Evolutionary conservation across 176 grass and related monocot genomes (phyloP), one percentile per base, ranked within the genome.

Genomic region (Hsuehochloa calcarea): DNA sequence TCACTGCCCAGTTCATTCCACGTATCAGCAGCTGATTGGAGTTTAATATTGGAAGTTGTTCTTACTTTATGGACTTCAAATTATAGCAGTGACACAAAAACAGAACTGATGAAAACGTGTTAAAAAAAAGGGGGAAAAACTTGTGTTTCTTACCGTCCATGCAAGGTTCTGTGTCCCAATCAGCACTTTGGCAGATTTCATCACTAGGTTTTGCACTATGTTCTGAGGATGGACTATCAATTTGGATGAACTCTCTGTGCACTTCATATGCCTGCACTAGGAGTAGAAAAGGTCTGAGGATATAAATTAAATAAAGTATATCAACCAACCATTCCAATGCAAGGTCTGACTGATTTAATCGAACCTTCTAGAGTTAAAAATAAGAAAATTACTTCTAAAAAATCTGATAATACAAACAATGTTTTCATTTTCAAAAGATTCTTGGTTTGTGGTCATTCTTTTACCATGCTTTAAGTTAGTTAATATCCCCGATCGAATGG

Each of bases 231-330:
- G 70, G 68, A 38, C 79, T 22, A 64, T 84, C 84, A 40, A 65
- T 77, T 70, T 85, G 68, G 23, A 74, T 35, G 68, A 74, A 79
- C 55, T 82, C 92, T 56, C 60, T 79, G 72, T 89, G 58, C 60
- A 79, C 55, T 64, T 88, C 89, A 35, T 90, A 85, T 25, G 44
- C 78, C 93, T 95, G 64, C 23, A 83, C 66, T 68, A 29, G 5
- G 56, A 90, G 39, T 19, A 38, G 72, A 82, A 77, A 22, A 51
- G 14, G 22, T n/a, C 5, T 0, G 1, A 61, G 26, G 49, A 54
- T 10, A 4, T 20, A 59, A 14, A 11, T 60, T 47, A 35, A 37
- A 44, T 46, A 35, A 35, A 71, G 26, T 14, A 49, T 41, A 51
- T 82, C 22, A 70, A 40, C 40, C 25, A 59, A 49, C 22, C 56